Base-by-base conservation (phyloP, 2,329 filamentous ascomycete species). In the Bipolaris gigantea region DNA sequence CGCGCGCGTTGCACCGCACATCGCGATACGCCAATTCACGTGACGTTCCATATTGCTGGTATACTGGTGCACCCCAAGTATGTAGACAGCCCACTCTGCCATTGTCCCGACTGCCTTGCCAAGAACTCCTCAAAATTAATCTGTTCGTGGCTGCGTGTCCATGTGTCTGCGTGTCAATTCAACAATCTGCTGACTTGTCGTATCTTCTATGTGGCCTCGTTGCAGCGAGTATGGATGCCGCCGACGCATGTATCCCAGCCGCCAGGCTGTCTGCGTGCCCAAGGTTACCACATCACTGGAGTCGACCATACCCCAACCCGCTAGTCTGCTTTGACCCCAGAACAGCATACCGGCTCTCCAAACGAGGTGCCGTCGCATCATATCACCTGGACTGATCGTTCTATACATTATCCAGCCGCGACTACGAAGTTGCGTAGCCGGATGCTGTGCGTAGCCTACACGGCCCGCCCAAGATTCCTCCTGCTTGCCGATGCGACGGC, bases 11-110 rank as follows among this genome's bases (percentile, higher is more conserved):
- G 23, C 36, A 44, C 50, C 18, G 19, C n/a, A 10, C 10, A 19
- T 30, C 34, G 21, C 45, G 15, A 48, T 23, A 53, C 50, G 50
- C 50, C 50, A 49, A 44, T 39, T 44, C 50, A 53, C 50, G 50
- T 53, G 50, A 53, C 32, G 18, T 1, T n/a, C 4, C 19, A 33
- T 16, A 19, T n/a, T 43, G 32, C 19, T 35, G 19, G 36, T 19
- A 36, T 13, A 10, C 25, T 27, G 13, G 27, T 30, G 4, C 27
- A 30, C 10, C 27, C 27, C 13, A 30, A 13, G 10, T 30, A 21
- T 21, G 21, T 5, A 30, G 27, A 30, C 10, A 30, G 27, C 27
- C 27, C 27, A 30, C 16, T 6, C 10, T 1, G 15, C 18, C 27
- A 21, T 11, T 43, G 11, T 43, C 21, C 10, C 19, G 8, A 21